Base-by-base conservation (phyloP, 23 red algal genomes). In the Gracilariopsis chorda region DNA sequence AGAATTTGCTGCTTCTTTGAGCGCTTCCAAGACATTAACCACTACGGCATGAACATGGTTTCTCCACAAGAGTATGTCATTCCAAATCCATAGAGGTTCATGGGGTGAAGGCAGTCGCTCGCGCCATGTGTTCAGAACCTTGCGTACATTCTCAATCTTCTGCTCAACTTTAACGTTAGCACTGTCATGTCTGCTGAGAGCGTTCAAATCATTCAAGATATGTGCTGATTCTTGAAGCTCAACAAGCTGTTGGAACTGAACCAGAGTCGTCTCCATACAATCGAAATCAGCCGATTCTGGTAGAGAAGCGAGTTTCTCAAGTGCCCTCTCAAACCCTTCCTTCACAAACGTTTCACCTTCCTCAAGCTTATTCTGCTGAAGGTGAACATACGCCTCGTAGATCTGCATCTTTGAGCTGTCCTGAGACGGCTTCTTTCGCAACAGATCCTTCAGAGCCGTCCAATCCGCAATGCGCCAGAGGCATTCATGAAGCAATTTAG, bases 391-490 rank as follows among this genome's bases (percentile, higher is more conserved):
- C 11, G 92, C 82, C 58, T 99, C 81, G 48, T 95, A 94, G 19
- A 99, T 42, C 42, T 93, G 93, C 37, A 99, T 46, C 65, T 95
- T 90, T 28, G 88, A 76, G 1, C 60, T 44, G 43, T 99, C 97
- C 53, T 99, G 72, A 42, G 93, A 57, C 14, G 97, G 93, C 52
- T 94, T 84, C 63, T 91, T 95, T 33, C 76, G 28, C 36, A 94
- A 59, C n/a, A 99, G 76, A 59, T 99, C 97, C 65, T 96, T 96
- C 6, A 99, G 62, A 45, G 83, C 88, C 23, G 76, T 88, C 97
- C 97, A 99, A 25, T 99, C 93, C 8, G 97, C 93, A 44, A 96
- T 71, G 35, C 97, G 85, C 97, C 97, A 99, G 19, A 99, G 68
- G 48, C 92, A 93, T 35, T 99, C 97, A 86, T 99, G 93, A 53